Conservation (phyloP, 345 rosid species). For the Bretschneidera sinensis region DNA sequence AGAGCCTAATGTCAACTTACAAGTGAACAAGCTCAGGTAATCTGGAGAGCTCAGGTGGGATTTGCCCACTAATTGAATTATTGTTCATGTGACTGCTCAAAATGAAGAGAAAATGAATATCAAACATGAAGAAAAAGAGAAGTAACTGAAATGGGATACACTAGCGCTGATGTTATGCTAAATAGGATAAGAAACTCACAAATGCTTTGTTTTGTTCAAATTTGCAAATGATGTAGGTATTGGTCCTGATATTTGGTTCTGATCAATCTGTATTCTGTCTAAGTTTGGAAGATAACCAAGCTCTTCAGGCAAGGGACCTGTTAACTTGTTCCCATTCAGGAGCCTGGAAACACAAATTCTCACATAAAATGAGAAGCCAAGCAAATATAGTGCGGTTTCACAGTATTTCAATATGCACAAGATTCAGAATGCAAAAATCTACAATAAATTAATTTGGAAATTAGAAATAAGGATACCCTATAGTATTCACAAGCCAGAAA, state of each 20-base stretch:
- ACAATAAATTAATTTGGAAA: no score
- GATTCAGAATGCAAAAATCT: background rate
- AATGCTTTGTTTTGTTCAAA: constrained; percentile 79
- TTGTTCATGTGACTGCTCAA: no score
- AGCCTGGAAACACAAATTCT: no score
- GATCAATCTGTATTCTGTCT: no score
- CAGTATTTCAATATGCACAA: constrained; percentile 1
- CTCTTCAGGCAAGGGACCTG: no score
- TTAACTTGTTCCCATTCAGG: no score
- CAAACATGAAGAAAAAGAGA: constrained; percentile 9
- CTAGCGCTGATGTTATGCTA: no score
- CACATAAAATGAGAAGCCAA: constrained; percentile 22
- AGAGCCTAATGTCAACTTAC: constrained; percentile 47
- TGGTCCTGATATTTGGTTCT: constrained; percentile 83
- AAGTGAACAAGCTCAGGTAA: constrained; percentile 80
- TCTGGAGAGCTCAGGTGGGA: constrained; percentile 77
- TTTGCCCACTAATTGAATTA: constrained; percentile 90
- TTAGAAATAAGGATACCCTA: no score
- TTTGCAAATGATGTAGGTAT: constrained; percentile 74
- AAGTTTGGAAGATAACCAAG: no score
- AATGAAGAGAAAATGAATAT: constrained; percentile 22
- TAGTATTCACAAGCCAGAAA: no score
- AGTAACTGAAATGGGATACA: background rate
- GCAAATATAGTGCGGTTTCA: constrained; percentile 4
- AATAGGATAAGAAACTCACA: constrained; percentile 52